Evolutionary conservation across 2,329 filamentous ascomycete species (phyloP), one percentile per base, ranked within the genome.

Genomic region (Hypomyces rosellus): DNA sequence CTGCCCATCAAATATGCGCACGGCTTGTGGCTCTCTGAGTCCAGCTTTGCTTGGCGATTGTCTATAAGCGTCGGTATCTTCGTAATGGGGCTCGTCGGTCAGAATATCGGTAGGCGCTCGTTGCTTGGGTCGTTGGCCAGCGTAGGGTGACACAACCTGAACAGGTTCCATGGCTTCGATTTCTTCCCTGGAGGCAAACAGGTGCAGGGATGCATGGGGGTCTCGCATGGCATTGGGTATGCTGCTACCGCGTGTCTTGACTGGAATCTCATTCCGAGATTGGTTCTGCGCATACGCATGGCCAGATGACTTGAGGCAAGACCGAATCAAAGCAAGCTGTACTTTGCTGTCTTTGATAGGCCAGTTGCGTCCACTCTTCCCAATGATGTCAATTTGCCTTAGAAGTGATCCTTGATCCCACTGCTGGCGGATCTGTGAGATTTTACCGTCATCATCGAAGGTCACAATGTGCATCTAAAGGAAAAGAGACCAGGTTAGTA

Each of bases 351-450:
- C 90, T 59, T 84, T 82, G 64, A 99, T 95, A 49, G 93, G 93
- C 93, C 93, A 99, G 71, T 93, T 95, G 67, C 86, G 88, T 50
- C 88, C 89, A 48, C 86, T 85, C 65, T 85, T 86, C 62, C 93
- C 92, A 68, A 99, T 97, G 50, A 96, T 84, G 55, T 96, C 91
- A 56, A 96, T 80, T 68, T 95, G 86, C 73, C 93, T 97, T 58
- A 99, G 80, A 38, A 99, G 80, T 48, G 89, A 86, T 54, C 85
- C 91, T 69, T 99, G 93, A 67, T 99, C 93, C 93, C 93, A 99
- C 67, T 86, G 89, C 59, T 92, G 82, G 59, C 92, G 88, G 57
- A 97, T 88, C 67, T 93, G 89, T 53, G 79, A 69, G 65, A 99
- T 96, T 72, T 89, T 90, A 66, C 83, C 81, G 43, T 85, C 70